Percentiles rank a stretch among this genome's conserved stretches.
Evolutionary conservation across 176 grass and related monocot genomes (phyloP).

Genomic region (Musa acuminata): DNA sequence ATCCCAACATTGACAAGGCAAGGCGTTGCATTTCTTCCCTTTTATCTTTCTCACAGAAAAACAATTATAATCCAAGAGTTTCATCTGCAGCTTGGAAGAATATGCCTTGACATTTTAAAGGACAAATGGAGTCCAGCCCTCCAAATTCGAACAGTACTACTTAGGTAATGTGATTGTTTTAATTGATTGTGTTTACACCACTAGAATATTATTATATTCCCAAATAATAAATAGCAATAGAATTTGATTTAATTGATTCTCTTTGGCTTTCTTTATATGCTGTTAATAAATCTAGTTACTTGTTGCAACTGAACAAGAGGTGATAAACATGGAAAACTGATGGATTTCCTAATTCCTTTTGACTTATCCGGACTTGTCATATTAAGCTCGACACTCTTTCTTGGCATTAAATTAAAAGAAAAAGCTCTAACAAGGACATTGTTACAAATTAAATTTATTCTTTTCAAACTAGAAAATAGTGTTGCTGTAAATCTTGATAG

Average conservation of each 20-base stretch:
- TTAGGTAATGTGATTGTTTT: constrained; percentile 11
- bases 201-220: not conserved
- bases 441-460: too few species aligned
- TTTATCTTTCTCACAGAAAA: constrained; percentile 2
- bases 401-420: too few species aligned
- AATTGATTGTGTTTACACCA: not conserved
- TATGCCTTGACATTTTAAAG: constrained; percentile 28
- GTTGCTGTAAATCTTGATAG: too few species aligned
- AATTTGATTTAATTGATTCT: not conserved
- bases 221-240: not conserved
- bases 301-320: not conserved
- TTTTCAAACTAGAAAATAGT: too few species aligned
- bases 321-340: too few species aligned
- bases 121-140: constrained; percentile 31
- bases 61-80: constrained; percentile 25
- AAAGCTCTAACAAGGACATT: too few species aligned
- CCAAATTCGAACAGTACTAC: constrained; percentile 23
- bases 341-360: too few species aligned
- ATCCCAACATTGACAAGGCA: constrained; percentile 99
- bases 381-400: too few species aligned
- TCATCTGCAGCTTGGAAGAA: constrained; percentile 53
- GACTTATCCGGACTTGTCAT: too few species aligned
- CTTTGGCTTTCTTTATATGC: not conserved
- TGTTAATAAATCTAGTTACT: not conserved
- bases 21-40: not conserved